Evolutionary conservation across 108 stramenopile species (phyloP).

Genomic region (Nannochloropsis oceanica): DNA sequence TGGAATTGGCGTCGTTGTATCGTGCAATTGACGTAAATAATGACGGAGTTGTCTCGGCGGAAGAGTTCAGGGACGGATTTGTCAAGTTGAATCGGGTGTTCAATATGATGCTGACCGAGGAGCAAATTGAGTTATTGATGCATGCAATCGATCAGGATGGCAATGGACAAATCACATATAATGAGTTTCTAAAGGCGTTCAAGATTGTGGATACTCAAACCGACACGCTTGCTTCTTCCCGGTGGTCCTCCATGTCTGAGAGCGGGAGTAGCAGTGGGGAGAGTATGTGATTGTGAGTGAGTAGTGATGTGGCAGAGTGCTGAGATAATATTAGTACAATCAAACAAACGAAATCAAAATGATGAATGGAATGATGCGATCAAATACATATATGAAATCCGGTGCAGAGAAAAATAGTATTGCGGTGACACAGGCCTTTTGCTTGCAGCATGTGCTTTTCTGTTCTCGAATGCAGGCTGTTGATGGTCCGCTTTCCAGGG

Average conservation of each 20-base stretch:
- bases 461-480: too few relatives aligned
- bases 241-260: not conserved
- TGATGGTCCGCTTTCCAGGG: too few relatives aligned
- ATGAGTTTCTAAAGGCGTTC: slow-evolving; percentile 40
- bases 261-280: too few relatives aligned
- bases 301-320: too few relatives aligned
- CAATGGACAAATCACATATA: slow-evolving; percentile 32
- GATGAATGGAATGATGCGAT: too few relatives aligned
- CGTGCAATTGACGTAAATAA: slow-evolving; percentile 35
- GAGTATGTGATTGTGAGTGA: too few relatives aligned
- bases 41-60: slow-evolving; percentile 15
- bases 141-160: slow-evolving; percentile 35
- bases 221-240: not conserved
- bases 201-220: slow-evolving; percentile 18
- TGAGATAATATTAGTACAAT: too few relatives aligned
- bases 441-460: too few relatives aligned
- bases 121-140: slow-evolving; percentile 36
- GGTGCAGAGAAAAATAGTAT: too few relatives aligned
- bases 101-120: slow-evolving; percentile 27
- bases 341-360: too few relatives aligned
- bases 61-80: slow-evolving; percentile 34
- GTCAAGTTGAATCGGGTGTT: slow-evolving; percentile 29
- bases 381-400: too few relatives aligned
- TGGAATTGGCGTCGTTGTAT: slow-evolving; percentile 33
- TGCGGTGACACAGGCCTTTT: too few relatives aligned